These are phyloP conservation scores for Fremontodendron californicum DNA, from an alignment of 345 rosid genomes.

Conservation along the genomic window DNA sequence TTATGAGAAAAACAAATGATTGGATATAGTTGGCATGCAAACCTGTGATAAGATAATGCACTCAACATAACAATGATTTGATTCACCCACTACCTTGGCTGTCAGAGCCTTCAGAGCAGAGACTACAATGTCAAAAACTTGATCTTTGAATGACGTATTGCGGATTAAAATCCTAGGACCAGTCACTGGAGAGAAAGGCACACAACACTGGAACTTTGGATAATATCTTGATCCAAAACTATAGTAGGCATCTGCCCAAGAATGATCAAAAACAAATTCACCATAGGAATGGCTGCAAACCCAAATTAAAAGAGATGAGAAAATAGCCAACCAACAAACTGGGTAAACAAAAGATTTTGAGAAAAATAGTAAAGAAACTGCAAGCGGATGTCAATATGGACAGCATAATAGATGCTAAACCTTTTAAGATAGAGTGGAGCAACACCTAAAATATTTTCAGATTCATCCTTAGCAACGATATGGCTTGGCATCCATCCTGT, in stretches of 20 bases:
- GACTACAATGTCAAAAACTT: slow-evolving; percentile 64
- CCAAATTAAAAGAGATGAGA: slow-evolving; percentile 28
- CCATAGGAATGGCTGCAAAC: slow-evolving; percentile 83
- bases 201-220: slow-evolving; percentile 95
- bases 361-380: slow-evolving; percentile 3
- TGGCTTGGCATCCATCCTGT: slow-evolving; percentile 92
- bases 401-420: slow-evolving; percentile 36
- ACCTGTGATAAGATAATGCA: background rate
- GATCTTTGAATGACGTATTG: slow-evolving; percentile 52
- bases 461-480: slow-evolving; percentile 75
- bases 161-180: slow-evolving; percentile 86
- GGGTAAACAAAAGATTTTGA: background rate
- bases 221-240: slow-evolving; percentile 80
- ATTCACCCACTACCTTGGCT: slow-evolving; percentile 47
- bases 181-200: slow-evolving; percentile 94
- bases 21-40: slow-evolving; percentile 1
- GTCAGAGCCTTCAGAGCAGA: slow-evolving; percentile 62
- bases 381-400: slow-evolving; percentile 8
- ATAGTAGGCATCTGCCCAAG: slow-evolving; percentile 96
- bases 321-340: slow-evolving; percentile 4
- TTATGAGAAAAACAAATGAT: background rate
- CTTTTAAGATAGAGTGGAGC: slow-evolving; percentile 95
- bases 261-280: slow-evolving; percentile 92
- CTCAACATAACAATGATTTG: background rate
- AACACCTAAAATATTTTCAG: slow-evolving; percentile 64